A percentile compares a stretch with the other conserved stretches of the same genome.
Conservation (phyloP, 768 basidiomycete genomes). For the Cantharellus anzutake region DNA sequence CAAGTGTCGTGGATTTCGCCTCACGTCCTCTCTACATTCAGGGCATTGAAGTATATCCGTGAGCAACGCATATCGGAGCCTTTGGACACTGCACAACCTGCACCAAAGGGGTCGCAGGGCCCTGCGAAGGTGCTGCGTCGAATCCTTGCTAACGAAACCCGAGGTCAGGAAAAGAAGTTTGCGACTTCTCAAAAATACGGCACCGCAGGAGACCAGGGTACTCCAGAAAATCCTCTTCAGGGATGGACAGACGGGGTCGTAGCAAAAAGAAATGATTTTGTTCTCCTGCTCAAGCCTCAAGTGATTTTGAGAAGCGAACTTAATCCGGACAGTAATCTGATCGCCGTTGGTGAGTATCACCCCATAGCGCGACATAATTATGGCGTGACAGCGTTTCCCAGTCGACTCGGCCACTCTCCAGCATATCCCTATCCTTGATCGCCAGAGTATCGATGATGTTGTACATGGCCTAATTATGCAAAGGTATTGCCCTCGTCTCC, state of each 20-base stretch:
- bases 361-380: neutral
- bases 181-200: neutral
- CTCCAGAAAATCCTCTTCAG: slow-evolving; percentile 3
- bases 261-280: slow-evolving; percentile 47
- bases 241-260: slow-evolving; percentile 10
- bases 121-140: slow-evolving; percentile 33
- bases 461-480: slow-evolving; percentile 74
- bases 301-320: slow-evolving; percentile 54
- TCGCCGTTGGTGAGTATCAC: neutral
- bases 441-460: slow-evolving; percentile 57
- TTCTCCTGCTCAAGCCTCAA: slow-evolving; percentile 81
- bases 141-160: slow-evolving; percentile 26
- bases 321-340: slow-evolving; percentile 23
- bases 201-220: neutral
- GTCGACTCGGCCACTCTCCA: slow-evolving; percentile 37
- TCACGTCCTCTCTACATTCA: slow-evolving; percentile 14
- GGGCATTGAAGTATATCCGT: slow-evolving; percentile 72
- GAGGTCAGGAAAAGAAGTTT: neutral
- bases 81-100: slow-evolving; percentile 1
- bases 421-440: slow-evolving; percentile 65
- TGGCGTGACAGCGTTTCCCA: neutral
- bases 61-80: slow-evolving; percentile 41
- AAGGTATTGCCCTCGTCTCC: slow-evolving; percentile 28
- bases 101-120: slow-evolving; percentile 1
- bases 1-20: slow-evolving; percentile 2